Evolutionary conservation across 2,329 filamentous ascomycete genomes (phyloP).

Genomic region (Elsinoe australis): DNA sequence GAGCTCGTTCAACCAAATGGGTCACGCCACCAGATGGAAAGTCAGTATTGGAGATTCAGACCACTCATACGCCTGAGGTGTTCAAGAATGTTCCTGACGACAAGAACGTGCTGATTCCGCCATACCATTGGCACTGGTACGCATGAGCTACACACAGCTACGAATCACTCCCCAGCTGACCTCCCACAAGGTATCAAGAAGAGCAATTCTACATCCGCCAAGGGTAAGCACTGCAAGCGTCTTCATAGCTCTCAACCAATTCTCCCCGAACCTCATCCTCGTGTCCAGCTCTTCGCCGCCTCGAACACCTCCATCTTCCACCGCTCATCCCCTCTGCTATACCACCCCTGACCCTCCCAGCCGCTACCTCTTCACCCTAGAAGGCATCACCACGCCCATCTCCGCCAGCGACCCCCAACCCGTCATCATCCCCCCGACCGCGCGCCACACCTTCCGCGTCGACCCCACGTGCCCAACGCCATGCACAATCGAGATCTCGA

Average conservation of each 20-base stretch:
- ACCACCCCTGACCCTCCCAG: constrained; percentile 14
- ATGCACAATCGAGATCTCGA: constrained; percentile 26
- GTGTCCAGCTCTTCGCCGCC: neutral
- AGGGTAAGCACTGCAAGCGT: constrained; percentile 19
- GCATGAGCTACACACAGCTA: neutral
- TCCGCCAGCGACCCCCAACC: constrained; percentile 25
- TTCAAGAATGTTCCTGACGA: constrained; percentile 24
- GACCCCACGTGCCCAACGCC: constrained; percentile 24
- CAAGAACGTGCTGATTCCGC: constrained; percentile 24
- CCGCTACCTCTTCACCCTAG: constrained; percentile 27
- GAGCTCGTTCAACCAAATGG: constrained; percentile 26
- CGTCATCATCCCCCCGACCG: constrained; percentile 22
- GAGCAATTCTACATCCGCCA: constrained; percentile 26
- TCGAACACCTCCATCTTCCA: neutral
- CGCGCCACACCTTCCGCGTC: constrained; percentile 26
- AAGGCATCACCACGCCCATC: constrained; percentile 23
- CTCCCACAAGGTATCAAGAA: constrained; percentile 20
- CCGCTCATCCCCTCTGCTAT: neutral
- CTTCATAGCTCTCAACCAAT: too few relatives aligned
- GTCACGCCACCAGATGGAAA: constrained; percentile 23
- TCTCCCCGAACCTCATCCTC: too few relatives aligned
- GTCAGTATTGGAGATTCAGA: constrained; percentile 28
- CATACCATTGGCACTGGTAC: constrained; percentile 27
- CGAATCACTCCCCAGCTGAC: too few relatives aligned
- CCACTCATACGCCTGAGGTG: constrained; percentile 23